These are phyloP conservation scores for Haematococcus lacustris DNA, from an alignment of 139 green algal species.

Conservation along the genomic window DNA sequence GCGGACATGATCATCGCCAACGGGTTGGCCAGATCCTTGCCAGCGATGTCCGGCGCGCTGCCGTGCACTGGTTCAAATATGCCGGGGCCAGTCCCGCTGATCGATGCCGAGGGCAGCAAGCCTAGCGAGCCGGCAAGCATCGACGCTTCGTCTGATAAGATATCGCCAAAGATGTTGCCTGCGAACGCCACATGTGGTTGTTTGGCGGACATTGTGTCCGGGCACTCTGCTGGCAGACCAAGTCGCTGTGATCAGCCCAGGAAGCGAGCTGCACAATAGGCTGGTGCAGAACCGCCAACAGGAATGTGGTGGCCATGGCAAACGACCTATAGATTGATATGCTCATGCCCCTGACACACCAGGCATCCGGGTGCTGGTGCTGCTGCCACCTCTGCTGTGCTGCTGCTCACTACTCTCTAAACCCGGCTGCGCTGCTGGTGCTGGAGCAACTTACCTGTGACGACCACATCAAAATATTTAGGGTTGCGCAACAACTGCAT, in stretches of 20 bases:
- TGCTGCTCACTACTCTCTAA: no score
- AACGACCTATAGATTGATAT: no score
- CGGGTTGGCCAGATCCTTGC: slow-evolving; percentile 84
- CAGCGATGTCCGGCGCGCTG: slow-evolving; percentile 95
- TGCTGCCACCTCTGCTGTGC: no score
- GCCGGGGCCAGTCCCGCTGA: slow-evolving; percentile 76
- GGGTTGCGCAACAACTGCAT: slow-evolving; percentile 97
- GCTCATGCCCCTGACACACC: no score
- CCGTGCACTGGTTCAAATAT: slow-evolving; percentile 98
- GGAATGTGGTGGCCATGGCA: no score
- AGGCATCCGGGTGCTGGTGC: no score
- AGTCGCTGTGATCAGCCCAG: not conserved
- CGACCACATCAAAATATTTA: slow-evolving; percentile 92
- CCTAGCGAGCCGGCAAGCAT: slow-evolving; percentile 96
- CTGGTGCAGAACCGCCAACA: no score
- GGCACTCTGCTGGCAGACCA: no score
- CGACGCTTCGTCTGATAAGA: slow-evolving; percentile 95
- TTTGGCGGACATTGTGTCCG: not conserved
- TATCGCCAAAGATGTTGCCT: slow-evolving; percentile 99
- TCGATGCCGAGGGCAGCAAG: slow-evolving; percentile 95
- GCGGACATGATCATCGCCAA: slow-evolving; percentile 89
- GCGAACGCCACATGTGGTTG: not conserved
- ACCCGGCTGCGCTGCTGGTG: no score
- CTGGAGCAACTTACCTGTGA: slow-evolving; percentile 82
- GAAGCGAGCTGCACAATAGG: not conserved